Conservation (phyloP, 2,329 filamentous ascomycete genomes). For the Xylariaceae sp. region DNA sequence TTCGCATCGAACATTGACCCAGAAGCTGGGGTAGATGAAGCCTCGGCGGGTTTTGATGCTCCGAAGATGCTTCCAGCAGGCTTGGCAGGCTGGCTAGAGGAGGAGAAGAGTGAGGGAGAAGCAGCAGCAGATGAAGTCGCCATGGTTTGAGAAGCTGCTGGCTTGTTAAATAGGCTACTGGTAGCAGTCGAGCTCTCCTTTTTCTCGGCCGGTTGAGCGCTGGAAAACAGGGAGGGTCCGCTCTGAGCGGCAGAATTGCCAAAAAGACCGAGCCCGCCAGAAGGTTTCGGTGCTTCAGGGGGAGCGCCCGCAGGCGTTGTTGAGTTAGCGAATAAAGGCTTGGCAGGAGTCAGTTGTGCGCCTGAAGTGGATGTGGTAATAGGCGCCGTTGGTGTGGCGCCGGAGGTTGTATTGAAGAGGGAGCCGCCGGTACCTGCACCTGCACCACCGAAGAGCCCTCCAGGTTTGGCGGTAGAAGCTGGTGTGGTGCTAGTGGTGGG, state of each 20-base stretch:
- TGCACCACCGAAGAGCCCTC: slow-evolving; percentile 23
- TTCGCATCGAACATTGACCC: slow-evolving; percentile 23
- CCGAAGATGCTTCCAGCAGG: slow-evolving; percentile 20
- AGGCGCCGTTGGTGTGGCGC: slow-evolving; percentile 15
- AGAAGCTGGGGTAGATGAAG: slow-evolving; percentile 14
- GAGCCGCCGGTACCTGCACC: slow-evolving; percentile 14
- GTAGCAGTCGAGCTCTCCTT: slow-evolving; percentile 19
- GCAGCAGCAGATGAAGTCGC: slow-evolving; percentile 29
- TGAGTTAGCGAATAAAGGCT: slow-evolving; percentile 45
- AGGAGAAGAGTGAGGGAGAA: slow-evolving; percentile 18
- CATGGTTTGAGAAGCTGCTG: slow-evolving; percentile 17
- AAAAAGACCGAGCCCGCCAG: slow-evolving; percentile 25
- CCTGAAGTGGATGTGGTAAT: slow-evolving; percentile 19
- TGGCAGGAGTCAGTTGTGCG: slow-evolving; percentile 40
- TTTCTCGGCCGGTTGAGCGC: slow-evolving; percentile 35
- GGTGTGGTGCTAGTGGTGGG: slow-evolving; percentile 19
- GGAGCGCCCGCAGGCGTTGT: slow-evolving; percentile 56
- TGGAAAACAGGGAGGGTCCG: slow-evolving; percentile 36
- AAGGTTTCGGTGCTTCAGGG: slow-evolving; percentile 36
- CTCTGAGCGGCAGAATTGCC: slow-evolving; percentile 19
- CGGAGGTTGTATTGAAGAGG: slow-evolving; percentile 22
- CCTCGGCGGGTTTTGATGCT: slow-evolving; percentile 24
- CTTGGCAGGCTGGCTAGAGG: slow-evolving; percentile 17
- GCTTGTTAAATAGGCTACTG: slow-evolving; percentile 19
- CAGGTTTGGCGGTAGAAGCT: slow-evolving; percentile 21